Percentiles rank a stretch among this genome's conserved stretches.
phyloP scores from a whole-genome alignment of 1,139 yeast species.

The Saccharomyces pastorianus region DNA sequence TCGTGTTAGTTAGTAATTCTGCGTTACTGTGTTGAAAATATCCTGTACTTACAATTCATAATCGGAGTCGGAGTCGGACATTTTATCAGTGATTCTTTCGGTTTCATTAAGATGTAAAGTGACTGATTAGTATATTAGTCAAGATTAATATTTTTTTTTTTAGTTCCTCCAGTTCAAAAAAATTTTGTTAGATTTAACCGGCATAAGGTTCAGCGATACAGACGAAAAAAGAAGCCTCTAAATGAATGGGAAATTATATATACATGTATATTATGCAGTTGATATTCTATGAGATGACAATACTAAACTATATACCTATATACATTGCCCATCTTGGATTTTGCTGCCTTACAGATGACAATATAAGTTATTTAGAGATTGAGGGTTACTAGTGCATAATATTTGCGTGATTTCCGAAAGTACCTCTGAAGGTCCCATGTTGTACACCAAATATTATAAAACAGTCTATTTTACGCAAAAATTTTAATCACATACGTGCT shows the following conservation, averaged over 20 bases:
- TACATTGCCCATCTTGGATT: not conserved
- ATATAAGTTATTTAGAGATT: not conserved
- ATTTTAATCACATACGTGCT: not conserved
- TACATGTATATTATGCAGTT: not conserved
- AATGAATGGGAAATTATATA: not conserved
- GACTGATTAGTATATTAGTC: not conserved
- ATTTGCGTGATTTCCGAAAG: not conserved
- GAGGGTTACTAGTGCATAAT: not conserved
- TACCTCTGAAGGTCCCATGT: not conserved
- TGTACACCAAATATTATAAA: not conserved
- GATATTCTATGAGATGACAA: not conserved
- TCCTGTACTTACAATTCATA: not conserved
- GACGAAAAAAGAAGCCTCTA: not conserved
- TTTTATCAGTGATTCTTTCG: not conserved
- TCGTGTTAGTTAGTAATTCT: not conserved
- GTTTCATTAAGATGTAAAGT: not conserved
- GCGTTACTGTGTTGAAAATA: not conserved
- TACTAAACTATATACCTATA: not conserved
- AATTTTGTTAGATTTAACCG: not conserved
- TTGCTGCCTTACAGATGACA: not conserved
- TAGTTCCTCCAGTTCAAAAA: not conserved
- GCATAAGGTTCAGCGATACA: not conserved
- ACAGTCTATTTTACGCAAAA: not conserved
- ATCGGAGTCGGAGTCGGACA: conserved; percentile 1
- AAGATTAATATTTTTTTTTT: not conserved